Conservation (phyloP, 768 basidiomycete species). For the Tephrocybe sp. region DNA sequence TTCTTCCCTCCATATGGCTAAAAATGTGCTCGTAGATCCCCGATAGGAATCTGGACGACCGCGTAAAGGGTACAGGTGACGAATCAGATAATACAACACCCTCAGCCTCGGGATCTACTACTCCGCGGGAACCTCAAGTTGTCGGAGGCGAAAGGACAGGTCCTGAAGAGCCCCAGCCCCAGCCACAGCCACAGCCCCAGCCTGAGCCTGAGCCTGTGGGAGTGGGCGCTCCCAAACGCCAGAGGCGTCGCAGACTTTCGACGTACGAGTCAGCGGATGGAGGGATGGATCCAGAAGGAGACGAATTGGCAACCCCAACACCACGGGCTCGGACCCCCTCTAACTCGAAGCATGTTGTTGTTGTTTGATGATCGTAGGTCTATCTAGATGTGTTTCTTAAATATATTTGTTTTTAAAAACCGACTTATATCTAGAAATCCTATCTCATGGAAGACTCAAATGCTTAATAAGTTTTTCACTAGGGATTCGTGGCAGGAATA, state of each 20-base stretch:
- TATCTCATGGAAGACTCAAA: too few species aligned
- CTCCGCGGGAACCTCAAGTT: conserved; percentile 14
- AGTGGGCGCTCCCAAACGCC: conserved; percentile 10
- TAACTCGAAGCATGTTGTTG: neutral
- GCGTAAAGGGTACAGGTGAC: conserved; percentile 9
- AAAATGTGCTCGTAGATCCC: conserved; percentile 29
- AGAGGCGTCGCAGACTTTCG: conserved; percentile 37
- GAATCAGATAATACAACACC: conserved; percentile 1
- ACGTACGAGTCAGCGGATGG: conserved; percentile 49
- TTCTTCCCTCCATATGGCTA: neutral
- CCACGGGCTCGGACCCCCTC: neutral
- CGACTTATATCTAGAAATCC: too few species aligned
- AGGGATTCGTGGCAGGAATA: too few species aligned
- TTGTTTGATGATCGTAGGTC: too few species aligned
- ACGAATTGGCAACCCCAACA: conserved; percentile 7
- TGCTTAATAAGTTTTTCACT: too few species aligned
- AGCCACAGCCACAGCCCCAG: neutral
- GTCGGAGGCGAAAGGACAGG: conserved; percentile 19
- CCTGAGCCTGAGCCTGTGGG: conserved; percentile 3
- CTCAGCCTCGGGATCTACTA: conserved; percentile 13
- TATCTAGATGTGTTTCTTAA: too few species aligned
- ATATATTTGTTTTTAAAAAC: neutral
- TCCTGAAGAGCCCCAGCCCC: neutral
- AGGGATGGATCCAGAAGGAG: conserved; percentile 46
- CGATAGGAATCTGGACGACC: conserved; percentile 37